Percentiles rank a stretch among this genome's conserved stretches.
Conservation (phyloP, 129 eudicot genomes). For the Tagetes erecta region DNA sequence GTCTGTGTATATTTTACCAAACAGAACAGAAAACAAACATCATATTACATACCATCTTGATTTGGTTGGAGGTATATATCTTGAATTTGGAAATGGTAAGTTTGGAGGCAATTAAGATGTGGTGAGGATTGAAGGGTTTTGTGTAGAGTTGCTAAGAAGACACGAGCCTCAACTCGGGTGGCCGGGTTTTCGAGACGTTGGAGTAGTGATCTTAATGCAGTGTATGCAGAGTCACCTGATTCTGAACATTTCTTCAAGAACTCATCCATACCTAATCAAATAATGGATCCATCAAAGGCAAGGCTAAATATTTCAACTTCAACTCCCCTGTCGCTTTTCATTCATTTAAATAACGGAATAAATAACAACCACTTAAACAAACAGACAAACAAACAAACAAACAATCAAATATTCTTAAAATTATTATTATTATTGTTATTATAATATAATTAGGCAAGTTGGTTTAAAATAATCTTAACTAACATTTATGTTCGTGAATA, state of each 20-base stretch:
- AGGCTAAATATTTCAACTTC: too few relatives aligned
- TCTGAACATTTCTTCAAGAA: constrained; percentile 63
- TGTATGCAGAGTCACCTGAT: constrained; percentile 93
- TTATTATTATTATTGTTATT: too few relatives aligned
- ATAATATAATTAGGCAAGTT: too few relatives aligned
- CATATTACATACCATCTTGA: constrained; percentile 42
- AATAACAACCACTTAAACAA: too few relatives aligned
- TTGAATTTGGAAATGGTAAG: constrained; percentile 83
- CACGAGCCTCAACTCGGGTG: constrained; percentile 69
- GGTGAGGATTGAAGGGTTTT: constrained; percentile 47
- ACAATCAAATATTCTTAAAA: too few relatives aligned
- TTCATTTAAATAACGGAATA: too few relatives aligned
- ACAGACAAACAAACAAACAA: too few relatives aligned
- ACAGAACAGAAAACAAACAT: background rate
- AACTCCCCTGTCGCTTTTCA: too few relatives aligned
- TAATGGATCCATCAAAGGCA: too few relatives aligned
- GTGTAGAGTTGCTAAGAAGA: constrained; percentile 73
- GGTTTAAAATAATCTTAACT: too few relatives aligned
- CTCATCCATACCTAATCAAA: constrained; percentile 40
- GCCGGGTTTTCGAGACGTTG: constrained; percentile 85
- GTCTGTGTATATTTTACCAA: background rate
- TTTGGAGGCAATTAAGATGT: constrained; percentile 41
- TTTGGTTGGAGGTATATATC: constrained; percentile 63
- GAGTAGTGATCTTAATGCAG: constrained; percentile 72
- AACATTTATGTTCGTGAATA: too few relatives aligned